A percentile compares a stretch with the other conserved stretches of the same genome.
phyloP scores from a whole-genome alignment of 2,329 filamentous ascomycete species.

The Penicillium expansum region DNA sequence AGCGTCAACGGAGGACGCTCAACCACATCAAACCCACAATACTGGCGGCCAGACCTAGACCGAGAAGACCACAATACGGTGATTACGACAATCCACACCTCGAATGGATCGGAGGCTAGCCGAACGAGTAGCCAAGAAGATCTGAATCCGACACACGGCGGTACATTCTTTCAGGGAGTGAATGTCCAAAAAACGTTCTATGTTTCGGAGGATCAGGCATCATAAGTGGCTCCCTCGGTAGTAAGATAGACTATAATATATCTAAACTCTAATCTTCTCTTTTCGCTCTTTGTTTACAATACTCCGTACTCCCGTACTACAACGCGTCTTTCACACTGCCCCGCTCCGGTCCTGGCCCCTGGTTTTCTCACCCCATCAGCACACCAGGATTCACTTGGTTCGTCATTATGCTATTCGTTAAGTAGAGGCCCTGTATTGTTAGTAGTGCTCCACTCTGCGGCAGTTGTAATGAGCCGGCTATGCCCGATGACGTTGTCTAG shows the following conservation, averaged over 20 bases:
- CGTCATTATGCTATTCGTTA: neutral
- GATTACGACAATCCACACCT: conserved; percentile 31
- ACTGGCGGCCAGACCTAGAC: conserved; percentile 34
- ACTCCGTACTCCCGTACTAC: neutral
- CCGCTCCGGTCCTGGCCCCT: neutral
- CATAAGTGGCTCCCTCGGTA: neutral
- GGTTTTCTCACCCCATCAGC: neutral
- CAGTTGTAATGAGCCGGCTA: neutral
- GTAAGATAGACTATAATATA: neutral
- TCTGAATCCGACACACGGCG: conserved; percentile 27
- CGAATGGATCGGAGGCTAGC: conserved; percentile 20
- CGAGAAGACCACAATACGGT: conserved; percentile 25
- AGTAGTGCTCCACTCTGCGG: too few species aligned
- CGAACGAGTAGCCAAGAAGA: conserved; percentile 35
- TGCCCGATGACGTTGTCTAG: too few species aligned
- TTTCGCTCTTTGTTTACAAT: neutral
- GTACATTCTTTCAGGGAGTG: conserved; percentile 27
- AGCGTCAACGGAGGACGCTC: conserved; percentile 25
- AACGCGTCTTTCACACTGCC: neutral
- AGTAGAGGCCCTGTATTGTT: neutral
- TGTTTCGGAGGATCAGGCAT: conserved; percentile 28
- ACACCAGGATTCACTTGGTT: neutral
- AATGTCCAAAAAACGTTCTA: conserved; percentile 37
- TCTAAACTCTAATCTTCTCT: neutral
- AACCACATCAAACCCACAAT: conserved; percentile 24